Conservation (phyloP, 495 filamentous ascomycete species). For the Mytilinidion resinicola region DNA sequence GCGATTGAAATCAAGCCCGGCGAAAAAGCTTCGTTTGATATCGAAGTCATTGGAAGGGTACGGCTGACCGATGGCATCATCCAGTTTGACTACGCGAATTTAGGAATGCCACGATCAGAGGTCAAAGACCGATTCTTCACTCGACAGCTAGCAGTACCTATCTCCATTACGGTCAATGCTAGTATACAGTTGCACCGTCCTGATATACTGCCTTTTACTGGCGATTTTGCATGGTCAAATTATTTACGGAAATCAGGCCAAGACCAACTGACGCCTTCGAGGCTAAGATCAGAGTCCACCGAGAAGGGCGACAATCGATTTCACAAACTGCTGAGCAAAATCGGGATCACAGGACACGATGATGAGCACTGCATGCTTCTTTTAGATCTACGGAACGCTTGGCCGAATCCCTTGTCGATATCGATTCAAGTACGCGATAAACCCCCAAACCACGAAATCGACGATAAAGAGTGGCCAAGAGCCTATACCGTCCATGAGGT, state of each 20-base stretch:
- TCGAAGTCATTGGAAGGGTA: slow-evolving; percentile 79
- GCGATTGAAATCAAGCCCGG: slow-evolving; percentile 55
- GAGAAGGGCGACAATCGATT: slow-evolving; percentile 24
- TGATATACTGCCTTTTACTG: slow-evolving; percentile 67
- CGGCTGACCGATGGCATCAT: slow-evolving; percentile 75
- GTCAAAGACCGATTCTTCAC: slow-evolving; percentile 75
- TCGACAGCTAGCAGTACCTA: slow-evolving; percentile 69
- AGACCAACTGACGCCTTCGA: neutral
- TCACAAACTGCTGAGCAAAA: slow-evolving; percentile 15
- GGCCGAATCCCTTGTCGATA: slow-evolving; percentile 66
- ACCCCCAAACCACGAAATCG: neutral
- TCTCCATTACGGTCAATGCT: slow-evolving; percentile 87
- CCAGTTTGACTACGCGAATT: slow-evolving; percentile 72
- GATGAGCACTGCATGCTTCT: slow-evolving; percentile 72
- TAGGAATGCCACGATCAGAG: slow-evolving; percentile 58
- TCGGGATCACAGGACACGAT: slow-evolving; percentile 21
- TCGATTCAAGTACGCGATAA: slow-evolving; percentile 44
- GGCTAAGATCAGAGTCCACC: slow-evolving; percentile 3
- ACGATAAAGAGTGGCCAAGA: slow-evolving; percentile 12
- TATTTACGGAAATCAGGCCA: slow-evolving; percentile 1
- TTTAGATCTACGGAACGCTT: slow-evolving; percentile 81
- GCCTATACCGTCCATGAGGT: slow-evolving; percentile 51
- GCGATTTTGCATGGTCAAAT: slow-evolving; percentile 51
- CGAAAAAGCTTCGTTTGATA: slow-evolving; percentile 64
- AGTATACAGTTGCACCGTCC: slow-evolving; percentile 72